Conservation (phyloP, 306 rosid genomes). For the Cercis canadensis region DNA sequence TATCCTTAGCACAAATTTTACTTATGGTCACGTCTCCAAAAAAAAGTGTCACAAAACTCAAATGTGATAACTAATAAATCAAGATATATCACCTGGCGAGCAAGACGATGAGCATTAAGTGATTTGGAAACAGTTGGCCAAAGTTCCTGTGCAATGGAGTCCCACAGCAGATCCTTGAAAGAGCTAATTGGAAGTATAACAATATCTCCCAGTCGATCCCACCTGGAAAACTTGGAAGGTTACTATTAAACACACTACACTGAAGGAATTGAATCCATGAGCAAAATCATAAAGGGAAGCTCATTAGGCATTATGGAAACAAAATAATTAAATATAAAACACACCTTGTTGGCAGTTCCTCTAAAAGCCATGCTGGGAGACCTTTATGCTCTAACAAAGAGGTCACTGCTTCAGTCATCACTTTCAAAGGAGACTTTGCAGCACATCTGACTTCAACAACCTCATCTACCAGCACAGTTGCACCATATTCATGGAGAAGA, state of each 20-base stretch:
- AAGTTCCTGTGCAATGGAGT: constrained; percentile 66
- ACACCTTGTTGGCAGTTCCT: constrained; percentile 90
- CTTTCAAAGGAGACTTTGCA: constrained; percentile 71
- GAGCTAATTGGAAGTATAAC: constrained; percentile 76
- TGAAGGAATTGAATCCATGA: constrained; percentile 31
- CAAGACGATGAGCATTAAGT: constrained; percentile 76
- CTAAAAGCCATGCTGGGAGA: constrained; percentile 62
- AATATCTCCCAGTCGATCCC: constrained; percentile 88
- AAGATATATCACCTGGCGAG: constrained; percentile 63
- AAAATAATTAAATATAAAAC: constrained; percentile 31
- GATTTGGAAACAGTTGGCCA: constrained; percentile 81
- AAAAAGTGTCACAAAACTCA: background rate
- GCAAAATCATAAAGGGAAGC: constrained; percentile 1
- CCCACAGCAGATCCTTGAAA: constrained; percentile 77
- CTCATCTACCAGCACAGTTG: constrained; percentile 55
- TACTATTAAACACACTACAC: constrained; percentile 27
- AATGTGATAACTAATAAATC: background rate
- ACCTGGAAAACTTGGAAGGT: constrained; percentile 56
- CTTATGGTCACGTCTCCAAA: constrained; percentile 10
- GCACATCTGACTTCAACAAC: constrained; percentile 62
- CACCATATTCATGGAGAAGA: constrained; percentile 68
- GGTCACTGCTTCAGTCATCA: constrained; percentile 69
- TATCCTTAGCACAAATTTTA: constrained; percentile 8
- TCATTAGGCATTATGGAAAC: constrained; percentile 6
- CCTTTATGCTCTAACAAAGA: constrained; percentile 66